Conservation (phyloP, 1,139 yeast species). For the Candida sanyaensis region DNA sequence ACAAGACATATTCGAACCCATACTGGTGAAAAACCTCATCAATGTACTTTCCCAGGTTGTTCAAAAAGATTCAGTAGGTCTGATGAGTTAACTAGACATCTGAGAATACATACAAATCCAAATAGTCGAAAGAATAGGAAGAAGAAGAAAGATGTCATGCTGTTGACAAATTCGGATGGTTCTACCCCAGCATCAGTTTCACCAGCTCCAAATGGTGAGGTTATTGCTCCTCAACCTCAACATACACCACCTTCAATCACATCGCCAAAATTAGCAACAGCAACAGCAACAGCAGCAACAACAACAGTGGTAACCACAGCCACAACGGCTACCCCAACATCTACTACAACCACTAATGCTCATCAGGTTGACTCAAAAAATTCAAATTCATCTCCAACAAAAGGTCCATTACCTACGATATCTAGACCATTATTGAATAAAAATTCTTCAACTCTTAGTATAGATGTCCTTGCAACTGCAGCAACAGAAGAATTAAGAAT, state of each 20-base stretch:
- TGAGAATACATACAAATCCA: slow-evolving; percentile 63
- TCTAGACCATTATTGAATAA: slow-evolving; percentile 12
- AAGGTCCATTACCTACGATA: slow-evolving; percentile 1
- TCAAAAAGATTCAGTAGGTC: slow-evolving; percentile 64
- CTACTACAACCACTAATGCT: not conserved
- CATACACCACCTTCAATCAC: not conserved
- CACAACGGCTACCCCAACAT: not conserved
- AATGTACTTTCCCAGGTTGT: slow-evolving; percentile 69
- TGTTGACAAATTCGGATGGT: not conserved
- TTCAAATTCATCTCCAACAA: slow-evolving; percentile 2
- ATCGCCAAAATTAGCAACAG: no score
- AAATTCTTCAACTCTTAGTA: slow-evolving; percentile 39
- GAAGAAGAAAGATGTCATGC: slow-evolving; percentile 19
- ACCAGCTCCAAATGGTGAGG: not conserved
- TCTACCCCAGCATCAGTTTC: not conserved
- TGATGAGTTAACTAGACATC: slow-evolving; percentile 70
- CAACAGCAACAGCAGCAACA: not conserved
- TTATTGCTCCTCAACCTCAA: not conserved
- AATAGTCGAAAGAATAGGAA: slow-evolving; percentile 39
- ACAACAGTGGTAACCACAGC: not conserved
- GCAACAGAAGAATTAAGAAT: slow-evolving; percentile 75
- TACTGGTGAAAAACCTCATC: slow-evolving; percentile 76
- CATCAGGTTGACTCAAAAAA: not conserved
- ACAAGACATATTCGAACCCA: slow-evolving; percentile 72
- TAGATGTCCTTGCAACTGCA: slow-evolving; percentile 77